Evolutionary conservation across 805 yeast genomes (phyloP), one percentile per base, ranked within the genome.

Genomic region (Wickerhamomyces bisporus): DNA sequence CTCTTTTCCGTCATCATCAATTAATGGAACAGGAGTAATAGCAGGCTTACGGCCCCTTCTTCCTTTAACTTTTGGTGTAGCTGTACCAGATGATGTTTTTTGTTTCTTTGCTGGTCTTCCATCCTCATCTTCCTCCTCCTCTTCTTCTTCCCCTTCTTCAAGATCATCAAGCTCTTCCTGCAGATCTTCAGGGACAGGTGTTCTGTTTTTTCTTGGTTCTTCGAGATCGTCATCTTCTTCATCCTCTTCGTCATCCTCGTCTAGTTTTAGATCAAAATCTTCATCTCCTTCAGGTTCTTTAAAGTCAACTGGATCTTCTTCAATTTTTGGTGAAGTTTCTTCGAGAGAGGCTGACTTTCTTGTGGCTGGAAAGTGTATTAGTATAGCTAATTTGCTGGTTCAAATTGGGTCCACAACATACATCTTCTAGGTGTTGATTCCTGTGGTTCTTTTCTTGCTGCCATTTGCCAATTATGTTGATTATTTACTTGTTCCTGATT

Each of bases 1-100:
- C 13, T 82, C 80, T 40, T 77, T 74, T 2, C 94, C 95, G 20
- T 78, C 74, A 32, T 75, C 84, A 53, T 84, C 88, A 27, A 73
- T 65, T 4, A 73, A 63, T 28, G 60, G 52, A 1, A 49, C 52
- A n/a, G 48, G 53, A 2, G 49, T 40, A 1, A 49, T 45, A n/a
- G 45, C 39, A 51, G 77, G 60, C 32, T 60, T 62, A 31, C 71
- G 71, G 44, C 70, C 64, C 48, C 66, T 64, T 44, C 63, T 66
- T 3, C 65, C 70, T 27, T 55, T 58, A 18, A 41, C 45, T 26
- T 44, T 36, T 8, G 42, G 37, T 32, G 42, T 44, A 16, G 44
- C 32, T 43, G 44, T 26, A 38, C 43, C 23, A 40, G 34, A 17
- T 23, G 34, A 30, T 13, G 38, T 32, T 34, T 32, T 35, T 35